phyloP scores from a whole-genome alignment of 768 basidiomycete genomes.

The Hygrophoropsis aurantiaca region DNA sequence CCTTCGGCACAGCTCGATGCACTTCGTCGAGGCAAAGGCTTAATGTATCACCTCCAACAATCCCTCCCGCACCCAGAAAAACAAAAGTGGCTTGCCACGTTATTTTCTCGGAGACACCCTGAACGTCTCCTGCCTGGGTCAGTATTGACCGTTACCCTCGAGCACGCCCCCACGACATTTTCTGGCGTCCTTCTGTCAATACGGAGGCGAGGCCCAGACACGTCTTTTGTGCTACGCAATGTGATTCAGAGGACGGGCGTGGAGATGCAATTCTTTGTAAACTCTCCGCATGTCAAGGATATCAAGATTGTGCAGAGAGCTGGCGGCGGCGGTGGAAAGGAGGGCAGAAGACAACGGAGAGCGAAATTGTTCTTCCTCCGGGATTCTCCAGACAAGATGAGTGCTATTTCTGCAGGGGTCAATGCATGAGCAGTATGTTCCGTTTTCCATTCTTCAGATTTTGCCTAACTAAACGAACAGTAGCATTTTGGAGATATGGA shows the following conservation, averaged over 20 bases:
- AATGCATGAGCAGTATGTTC: conserved; percentile 7
- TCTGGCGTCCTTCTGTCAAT: conserved; percentile 87
- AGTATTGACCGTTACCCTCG: conserved; percentile 77
- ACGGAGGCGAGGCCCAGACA: conserved; percentile 81
- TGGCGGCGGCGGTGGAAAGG: conserved; percentile 33
- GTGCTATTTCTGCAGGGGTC: conserved; percentile 56
- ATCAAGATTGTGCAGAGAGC: conserved; percentile 77
- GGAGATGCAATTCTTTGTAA: conserved; percentile 89
- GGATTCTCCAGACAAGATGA: conserved; percentile 85
- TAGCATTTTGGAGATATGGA: no score
- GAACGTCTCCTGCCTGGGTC: conserved; percentile 77
- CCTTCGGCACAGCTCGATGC: conserved; percentile 37
- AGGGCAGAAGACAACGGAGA: conserved; percentile 62
- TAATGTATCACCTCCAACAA: conserved; percentile 73
- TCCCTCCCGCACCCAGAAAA: conserved; percentile 69
- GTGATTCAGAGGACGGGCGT: conserved; percentile 89
- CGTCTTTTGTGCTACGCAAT: conserved; percentile 87
- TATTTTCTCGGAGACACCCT: conserved; percentile 73
- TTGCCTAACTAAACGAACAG: no score
- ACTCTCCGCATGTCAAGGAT: conserved; percentile 84
- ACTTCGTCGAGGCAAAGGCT: conserved; percentile 67
- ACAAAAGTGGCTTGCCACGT: conserved; percentile 58
- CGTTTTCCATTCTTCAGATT: background rate
- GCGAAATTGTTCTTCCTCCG: conserved; percentile 85
- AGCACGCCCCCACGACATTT: conserved; percentile 79